Conservation (phyloP, 768 basidiomycete genomes). For the Gyrodon lividus region DNA sequence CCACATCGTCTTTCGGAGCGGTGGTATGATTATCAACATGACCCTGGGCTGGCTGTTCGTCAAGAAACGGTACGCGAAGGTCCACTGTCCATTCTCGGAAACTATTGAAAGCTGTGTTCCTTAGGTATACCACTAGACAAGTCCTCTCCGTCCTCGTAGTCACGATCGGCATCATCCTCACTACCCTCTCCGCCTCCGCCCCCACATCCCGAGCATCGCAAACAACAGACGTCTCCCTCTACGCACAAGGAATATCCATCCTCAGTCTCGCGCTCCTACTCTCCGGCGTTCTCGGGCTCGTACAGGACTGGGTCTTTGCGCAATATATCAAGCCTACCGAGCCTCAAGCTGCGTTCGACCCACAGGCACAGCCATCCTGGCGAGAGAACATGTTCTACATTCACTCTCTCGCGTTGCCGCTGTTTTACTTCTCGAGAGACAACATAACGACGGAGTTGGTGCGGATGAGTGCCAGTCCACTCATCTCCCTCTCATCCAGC, state of each 20-base stretch:
- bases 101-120: conserved; percentile 6
- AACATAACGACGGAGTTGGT: conserved; percentile 40
- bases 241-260: conserved; percentile 70
- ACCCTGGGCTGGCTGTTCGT: conserved; percentile 68
- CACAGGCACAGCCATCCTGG: conserved; percentile 51
- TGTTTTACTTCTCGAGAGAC: conserved; percentile 63
- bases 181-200: conserved; percentile 73
- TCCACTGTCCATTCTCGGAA: conserved; percentile 1
- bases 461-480: conserved; percentile 11
- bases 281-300: conserved; percentile 77
- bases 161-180: conserved; percentile 73
- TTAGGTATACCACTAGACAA: conserved; percentile 63
- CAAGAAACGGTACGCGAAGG: conserved; percentile 52
- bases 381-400: conserved; percentile 92
- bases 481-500: conserved; percentile 10
- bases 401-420: conserved; percentile 75
- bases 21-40: conserved; percentile 84
- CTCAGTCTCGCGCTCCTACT: conserved; percentile 76
- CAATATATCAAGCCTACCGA: conserved; percentile 38
- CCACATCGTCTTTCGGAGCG: conserved; percentile 92
- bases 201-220: conserved; percentile 21
- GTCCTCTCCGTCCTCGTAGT: conserved; percentile 76
- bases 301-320: conserved; percentile 78
- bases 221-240: conserved; percentile 31
- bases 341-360: conserved; percentile 18